These are phyloP conservation scores for Suhomyces kunorum DNA, from an alignment of 1,139 yeast genomes.

Conservation along the genomic window DNA sequence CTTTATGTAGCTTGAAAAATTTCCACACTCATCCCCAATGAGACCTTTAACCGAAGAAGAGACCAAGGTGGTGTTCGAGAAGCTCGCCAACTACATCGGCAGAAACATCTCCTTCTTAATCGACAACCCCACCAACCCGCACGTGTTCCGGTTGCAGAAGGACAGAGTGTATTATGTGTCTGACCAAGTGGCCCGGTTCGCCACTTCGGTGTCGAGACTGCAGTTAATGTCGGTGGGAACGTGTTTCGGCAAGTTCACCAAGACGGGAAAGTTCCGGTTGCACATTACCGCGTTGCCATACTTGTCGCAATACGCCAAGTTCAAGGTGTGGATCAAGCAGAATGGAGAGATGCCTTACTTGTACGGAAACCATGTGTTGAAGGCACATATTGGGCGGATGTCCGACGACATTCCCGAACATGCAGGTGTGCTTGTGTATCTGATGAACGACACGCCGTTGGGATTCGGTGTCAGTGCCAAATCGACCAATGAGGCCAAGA, in stretches of 20 bases:
- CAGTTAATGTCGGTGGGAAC: constrained; percentile 90
- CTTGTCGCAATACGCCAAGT: constrained; percentile 84
- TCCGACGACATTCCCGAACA: constrained; percentile 98
- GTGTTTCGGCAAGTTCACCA: constrained; percentile 95
- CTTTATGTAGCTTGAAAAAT: constrained; percentile 5
- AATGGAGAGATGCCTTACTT: constrained; percentile 99
- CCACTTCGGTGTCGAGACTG: constrained; percentile 86
- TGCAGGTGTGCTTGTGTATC: constrained; percentile 87
- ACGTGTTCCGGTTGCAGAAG: constrained; percentile 92
- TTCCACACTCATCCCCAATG: constrained; percentile 45
- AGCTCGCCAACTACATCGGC: constrained; percentile 94
- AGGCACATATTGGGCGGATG: constrained; percentile 96
- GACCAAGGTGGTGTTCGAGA: constrained; percentile 93
- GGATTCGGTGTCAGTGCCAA: constrained; percentile 97
- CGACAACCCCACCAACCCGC: constrained; percentile 87
- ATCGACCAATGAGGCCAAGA: constrained; percentile 85
- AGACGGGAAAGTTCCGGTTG: constrained; percentile 92
- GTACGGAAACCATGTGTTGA: constrained; percentile 93
- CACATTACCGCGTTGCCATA: constrained; percentile 90
- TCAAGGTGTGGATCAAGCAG: constrained; percentile 92
- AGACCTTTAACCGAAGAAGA: constrained; percentile 97
- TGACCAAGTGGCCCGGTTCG: constrained; percentile 79
- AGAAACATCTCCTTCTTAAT: constrained; percentile 86
- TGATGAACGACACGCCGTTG: constrained; percentile 90
- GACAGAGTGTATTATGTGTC: constrained; percentile 93